Evolutionary conservation across 192 early-diverging fungal genomes (phyloP), one percentile per base, ranked within the genome.

Genomic region (Geranomyces michiganensis): DNA sequence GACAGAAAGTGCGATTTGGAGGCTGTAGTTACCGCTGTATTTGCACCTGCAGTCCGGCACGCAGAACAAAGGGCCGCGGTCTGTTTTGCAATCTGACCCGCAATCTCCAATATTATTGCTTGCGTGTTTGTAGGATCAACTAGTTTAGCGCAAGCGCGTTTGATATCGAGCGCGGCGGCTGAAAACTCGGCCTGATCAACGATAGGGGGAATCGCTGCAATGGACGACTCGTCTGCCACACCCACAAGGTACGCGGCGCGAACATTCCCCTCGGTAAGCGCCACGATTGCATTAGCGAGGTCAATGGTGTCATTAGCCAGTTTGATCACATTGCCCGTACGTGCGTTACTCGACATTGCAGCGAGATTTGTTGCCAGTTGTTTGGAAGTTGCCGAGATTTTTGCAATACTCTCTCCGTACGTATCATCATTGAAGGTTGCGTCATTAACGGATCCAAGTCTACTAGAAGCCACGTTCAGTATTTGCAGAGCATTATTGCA

Each of bases 221-320:
- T 65, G 9, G 84, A 79, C 2, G 73, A 65, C 21, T 82, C 66
- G 47, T 86, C 84, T 10, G 78, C 31, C 15, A 76, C 62, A 15
- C 81, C 84, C 41, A 86, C 70, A 22, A 86, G 59, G 44, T 86
- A 84, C 0, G 72, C 84, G 1, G 78, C 78, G 6, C 74, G 77
- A 15, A 76, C 80, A 41, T 62, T 75, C 0, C 46, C 67, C 29
- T 84, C 84, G 29, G 82, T 83, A 22, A 86, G 31, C 14, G 58
- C 13, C 14, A 36, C 12, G 7, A 84, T 51, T 2, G 51, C 44
- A 24, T 86, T 33, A 0, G 81, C 36, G 19, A 84, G n/a, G 46
- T 70, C 56, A 17, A 74, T 53, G 15, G 72, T 32, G 29, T 66
- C 82, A 9, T 36, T 24, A 17, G 78, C 76, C 65, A 84, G 55